phyloP scores from a whole-genome alignment of 805 yeast species.

The Candida tammaniensis region DNA sequence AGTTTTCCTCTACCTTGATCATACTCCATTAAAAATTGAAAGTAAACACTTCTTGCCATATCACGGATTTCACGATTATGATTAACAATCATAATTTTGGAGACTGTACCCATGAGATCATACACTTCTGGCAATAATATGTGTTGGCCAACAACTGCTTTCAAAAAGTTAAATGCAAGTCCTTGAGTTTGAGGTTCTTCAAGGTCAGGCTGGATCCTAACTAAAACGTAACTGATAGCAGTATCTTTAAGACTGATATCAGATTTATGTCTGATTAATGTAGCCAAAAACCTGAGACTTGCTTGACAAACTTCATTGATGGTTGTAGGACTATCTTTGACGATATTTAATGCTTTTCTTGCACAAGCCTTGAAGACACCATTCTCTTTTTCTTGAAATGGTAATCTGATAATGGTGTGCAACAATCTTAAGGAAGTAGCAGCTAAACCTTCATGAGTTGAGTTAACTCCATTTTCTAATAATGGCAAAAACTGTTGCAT shows the following conservation, averaged over 20 bases:
- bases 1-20: constrained; percentile 88
- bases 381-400: constrained; percentile 54
- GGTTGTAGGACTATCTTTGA: constrained; percentile 76
- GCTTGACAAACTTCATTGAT: constrained; percentile 78
- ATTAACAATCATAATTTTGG: constrained; percentile 85
- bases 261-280: constrained; percentile 66
- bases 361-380: constrained; percentile 57
- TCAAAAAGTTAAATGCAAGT: constrained; percentile 79
- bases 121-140: constrained; percentile 83
- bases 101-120: constrained; percentile 78
- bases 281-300: constrained; percentile 68
- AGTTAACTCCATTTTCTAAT: constrained; percentile 54
- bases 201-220: constrained; percentile 76
- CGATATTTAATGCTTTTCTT: constrained; percentile 55
- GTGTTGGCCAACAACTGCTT: constrained; percentile 71
- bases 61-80: constrained; percentile 81
- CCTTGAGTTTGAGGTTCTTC: constrained; percentile 90
- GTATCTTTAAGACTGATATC: constrained; percentile 64
- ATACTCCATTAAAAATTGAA: constrained; percentile 85
- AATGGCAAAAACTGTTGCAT: constrained; percentile 74
- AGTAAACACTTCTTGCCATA: constrained; percentile 77
- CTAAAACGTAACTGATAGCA: constrained; percentile 71
- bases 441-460: constrained; percentile 77
- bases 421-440: constrained; percentile 65
- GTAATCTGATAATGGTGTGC: constrained; percentile 56